phyloP scores from a whole-genome alignment of 345 rosid species.

The Draba incana region DNA sequence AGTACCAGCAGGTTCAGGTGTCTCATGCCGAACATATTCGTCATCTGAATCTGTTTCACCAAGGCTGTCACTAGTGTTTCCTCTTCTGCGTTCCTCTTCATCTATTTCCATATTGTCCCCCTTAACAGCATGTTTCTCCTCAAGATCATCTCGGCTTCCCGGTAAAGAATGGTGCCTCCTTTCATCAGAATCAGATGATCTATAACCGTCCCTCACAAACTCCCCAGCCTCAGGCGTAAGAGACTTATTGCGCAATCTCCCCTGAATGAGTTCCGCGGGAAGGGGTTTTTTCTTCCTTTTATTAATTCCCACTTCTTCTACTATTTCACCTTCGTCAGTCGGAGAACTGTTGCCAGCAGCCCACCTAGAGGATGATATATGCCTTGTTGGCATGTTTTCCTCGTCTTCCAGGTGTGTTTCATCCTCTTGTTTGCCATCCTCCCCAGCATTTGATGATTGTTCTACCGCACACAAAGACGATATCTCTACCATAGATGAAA shows the following conservation, averaged over 20 bases:
- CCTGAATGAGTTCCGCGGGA: slow-evolving; percentile 47
- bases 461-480: slow-evolving; percentile 50
- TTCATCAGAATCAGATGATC: slow-evolving; percentile 73
- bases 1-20: slow-evolving; percentile 61
- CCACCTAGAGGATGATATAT: slow-evolving; percentile 97
- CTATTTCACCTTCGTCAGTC: slow-evolving; percentile 82
- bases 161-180: slow-evolving; percentile 50
- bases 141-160: slow-evolving; percentile 57
- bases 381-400: slow-evolving; percentile 66
- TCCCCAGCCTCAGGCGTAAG: slow-evolving; percentile 67
- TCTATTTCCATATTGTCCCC: slow-evolving; percentile 79
- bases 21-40: slow-evolving; percentile 50
- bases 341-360: slow-evolving; percentile 90
- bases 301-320: slow-evolving; percentile 62
- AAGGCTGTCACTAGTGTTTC: slow-evolving; percentile 44
- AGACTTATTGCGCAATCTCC: slow-evolving; percentile 49
- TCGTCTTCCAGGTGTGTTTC: slow-evolving; percentile 62
- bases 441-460: slow-evolving; percentile 42
- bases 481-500: slow-evolving; percentile 46
- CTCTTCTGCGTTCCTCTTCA: slow-evolving; percentile 46
- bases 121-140: slow-evolving; percentile 55
- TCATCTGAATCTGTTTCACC: slow-evolving; percentile 61
- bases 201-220: slow-evolving; percentile 59
- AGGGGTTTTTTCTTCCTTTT: slow-evolving; percentile 68
- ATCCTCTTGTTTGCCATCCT: slow-evolving; percentile 40